A percentile compares a stretch with the other conserved stretches of the same genome.
These are phyloP conservation scores for Sarcomyxa edulis DNA, from an alignment of 768 basidiomycete genomes.

Conservation along the genomic window DNA sequence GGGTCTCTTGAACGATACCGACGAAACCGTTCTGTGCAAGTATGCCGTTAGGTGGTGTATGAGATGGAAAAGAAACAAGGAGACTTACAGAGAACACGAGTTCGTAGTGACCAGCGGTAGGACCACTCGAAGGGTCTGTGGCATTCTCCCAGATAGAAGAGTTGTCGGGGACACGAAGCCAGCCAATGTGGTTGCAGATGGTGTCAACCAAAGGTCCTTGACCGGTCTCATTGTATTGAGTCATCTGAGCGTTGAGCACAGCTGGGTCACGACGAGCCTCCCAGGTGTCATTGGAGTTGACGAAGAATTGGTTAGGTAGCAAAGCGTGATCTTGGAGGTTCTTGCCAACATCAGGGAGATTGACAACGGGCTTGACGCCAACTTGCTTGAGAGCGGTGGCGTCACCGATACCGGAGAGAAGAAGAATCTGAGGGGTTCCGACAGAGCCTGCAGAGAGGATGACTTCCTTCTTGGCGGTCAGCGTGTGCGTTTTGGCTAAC, in stretches of 20 bases:
- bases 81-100: conserved; percentile 23
- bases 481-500: too few relatives aligned
- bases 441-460: conserved; percentile 24
- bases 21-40: conserved; percentile 7
- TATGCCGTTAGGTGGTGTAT: background rate
- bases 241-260: conserved; percentile 5
- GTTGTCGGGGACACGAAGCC: conserved; percentile 19
- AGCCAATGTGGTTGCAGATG: conserved; percentile 11
- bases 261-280: conserved; percentile 12
- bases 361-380: conserved; percentile 10
- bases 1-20: too few relatives aligned
- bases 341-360: conserved; percentile 18
- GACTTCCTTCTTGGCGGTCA: conserved; percentile 18
- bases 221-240: conserved; percentile 13
- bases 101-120: conserved; percentile 28
- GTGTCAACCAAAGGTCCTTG: conserved; percentile 15
- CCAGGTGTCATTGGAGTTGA: conserved; percentile 10
- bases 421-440: conserved; percentile 19
- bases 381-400: background rate
- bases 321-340: conserved; percentile 21
- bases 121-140: conserved; percentile 30
- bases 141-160: conserved; percentile 21
- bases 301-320: background rate
- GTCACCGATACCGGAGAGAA: conserved; percentile 23
- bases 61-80: background rate